phyloP scores from a whole-genome alignment of 2,329 filamentous ascomycete genomes.

The Aspergillus phoenicis region DNA sequence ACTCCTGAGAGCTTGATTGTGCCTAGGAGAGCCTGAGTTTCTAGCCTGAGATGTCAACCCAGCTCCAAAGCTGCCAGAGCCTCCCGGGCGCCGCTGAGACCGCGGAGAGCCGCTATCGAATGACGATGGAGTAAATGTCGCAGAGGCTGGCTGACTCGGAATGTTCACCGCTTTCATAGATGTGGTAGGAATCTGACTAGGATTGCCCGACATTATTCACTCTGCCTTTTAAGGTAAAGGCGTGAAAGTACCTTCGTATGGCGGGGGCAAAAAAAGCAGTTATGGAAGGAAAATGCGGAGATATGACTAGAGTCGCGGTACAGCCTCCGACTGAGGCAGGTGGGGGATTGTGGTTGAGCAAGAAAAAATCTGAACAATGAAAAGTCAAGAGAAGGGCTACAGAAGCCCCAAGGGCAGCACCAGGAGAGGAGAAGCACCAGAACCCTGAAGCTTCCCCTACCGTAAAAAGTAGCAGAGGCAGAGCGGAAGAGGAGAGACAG shows the following conservation, averaged over 20 bases:
- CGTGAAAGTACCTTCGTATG: not conserved
- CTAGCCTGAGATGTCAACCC: slow-evolving; percentile 38
- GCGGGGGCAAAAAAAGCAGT: slow-evolving; percentile 1
- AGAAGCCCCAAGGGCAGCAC: slow-evolving; percentile 21
- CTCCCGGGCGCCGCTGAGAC: slow-evolving; percentile 45
- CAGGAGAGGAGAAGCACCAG: slow-evolving; percentile 23
- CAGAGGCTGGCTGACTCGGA: slow-evolving; percentile 35
- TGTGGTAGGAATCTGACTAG: slow-evolving; percentile 37
- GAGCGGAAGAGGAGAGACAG: slow-evolving; percentile 15
- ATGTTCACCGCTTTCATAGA: slow-evolving; percentile 43
- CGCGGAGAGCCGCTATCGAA: slow-evolving; percentile 43
- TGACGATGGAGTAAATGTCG: slow-evolving; percentile 36
- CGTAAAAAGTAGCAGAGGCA: slow-evolving; percentile 16
- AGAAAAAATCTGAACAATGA: not conserved
- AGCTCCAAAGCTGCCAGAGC: slow-evolving; percentile 45
- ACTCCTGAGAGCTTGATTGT: slow-evolving; percentile 73
- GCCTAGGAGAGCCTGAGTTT: slow-evolving; percentile 55
- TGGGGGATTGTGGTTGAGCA: not conserved
- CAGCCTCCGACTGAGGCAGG: slow-evolving; percentile 1
- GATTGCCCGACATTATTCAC: slow-evolving; percentile 46
- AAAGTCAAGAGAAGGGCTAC: not conserved
- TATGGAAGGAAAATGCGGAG: slow-evolving; percentile 27
- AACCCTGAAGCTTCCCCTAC: slow-evolving; percentile 23
- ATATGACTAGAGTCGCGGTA: slow-evolving; percentile 11
- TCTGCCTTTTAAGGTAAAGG: not conserved